Conservation (phyloP, 305 asterid species). For the Petunia hybrid region DNA sequence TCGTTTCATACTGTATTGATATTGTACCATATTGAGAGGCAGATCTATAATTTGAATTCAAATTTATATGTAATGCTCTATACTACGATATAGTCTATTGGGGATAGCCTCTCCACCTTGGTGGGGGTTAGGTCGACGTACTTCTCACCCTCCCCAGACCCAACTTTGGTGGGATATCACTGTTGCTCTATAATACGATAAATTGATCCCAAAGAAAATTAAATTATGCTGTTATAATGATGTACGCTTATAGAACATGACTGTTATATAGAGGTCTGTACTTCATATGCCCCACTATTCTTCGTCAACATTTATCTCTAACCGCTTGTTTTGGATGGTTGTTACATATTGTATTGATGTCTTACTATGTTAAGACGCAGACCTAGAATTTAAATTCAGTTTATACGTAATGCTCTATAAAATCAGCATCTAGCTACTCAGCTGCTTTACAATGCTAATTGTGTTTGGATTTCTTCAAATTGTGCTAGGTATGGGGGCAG, state of each 20-base stretch:
- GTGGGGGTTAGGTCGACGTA: no score
- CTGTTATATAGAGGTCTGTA: not conserved
- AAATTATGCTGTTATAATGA: no score
- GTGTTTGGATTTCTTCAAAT: not conserved
- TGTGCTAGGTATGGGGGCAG: slow-evolving; percentile 76
- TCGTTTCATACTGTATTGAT: no score
- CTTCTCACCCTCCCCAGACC: no score
- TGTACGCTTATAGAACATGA: no score
- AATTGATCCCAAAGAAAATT: no score
- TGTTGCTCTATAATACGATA: no score
- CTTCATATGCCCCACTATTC: not conserved
- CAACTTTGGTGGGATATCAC: no score
- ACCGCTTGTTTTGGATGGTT: no score
- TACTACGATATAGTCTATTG: not conserved
- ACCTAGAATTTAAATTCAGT: not conserved
- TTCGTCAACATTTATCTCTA: not conserved
- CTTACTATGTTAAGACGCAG: not conserved
- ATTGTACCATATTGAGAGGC: not conserved
- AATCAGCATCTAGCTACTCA: not conserved
- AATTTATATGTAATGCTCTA: not conserved
- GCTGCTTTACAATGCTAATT: not conserved
- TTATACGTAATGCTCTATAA: not conserved
- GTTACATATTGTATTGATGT: no score
- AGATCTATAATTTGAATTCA: not conserved
- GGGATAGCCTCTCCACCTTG: no score